Evolutionary conservation across 148 eudicot genomes (phyloP), one percentile per base, ranked within the genome.

Genomic region (Agrostemma githago): DNA sequence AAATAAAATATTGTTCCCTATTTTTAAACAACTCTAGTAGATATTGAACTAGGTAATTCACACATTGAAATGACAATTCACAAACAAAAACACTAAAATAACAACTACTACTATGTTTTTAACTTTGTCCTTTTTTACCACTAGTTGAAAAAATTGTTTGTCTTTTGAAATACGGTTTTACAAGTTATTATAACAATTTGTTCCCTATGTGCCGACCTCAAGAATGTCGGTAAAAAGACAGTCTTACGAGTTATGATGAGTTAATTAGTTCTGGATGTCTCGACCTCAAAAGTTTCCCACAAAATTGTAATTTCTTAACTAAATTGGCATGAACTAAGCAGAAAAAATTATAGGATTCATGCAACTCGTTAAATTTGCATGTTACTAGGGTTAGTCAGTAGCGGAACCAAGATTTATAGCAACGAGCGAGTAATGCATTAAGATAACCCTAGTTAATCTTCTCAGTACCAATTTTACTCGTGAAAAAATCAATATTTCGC

Each of bases 331-430:
- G 3, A 48, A 48, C 9, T 16, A 44, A 66, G 14, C 20, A 54
- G 51, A 66, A 5, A 46, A 48, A 43, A 67, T 51, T 53, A 53
- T 48, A 66, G 19, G 19, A 20, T 12, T 75, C 6, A 39, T 62
- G 53, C 10, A 56, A 71, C 75, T 77, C 74, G 70, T 71, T 14
- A 70, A 46, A 71, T 78, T 72, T 66, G 72, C 76, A 72, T 78
- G 80, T 78, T 48, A 15, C 54, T 48, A 4, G 54, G 54, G 8
- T 48, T 48, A n/a, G n/a, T n/a, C n/a, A n/a, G n/a, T n/a, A n/a
- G n/a, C n/a, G n/a, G n/a, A n/a, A n/a, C n/a, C n/a, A n/a, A n/a
- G n/a, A n/a, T n/a, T n/a, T n/a, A n/a, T n/a, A n/a, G n/a, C n/a
- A n/a, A n/a, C n/a, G n/a, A n/a, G n/a, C n/a, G n/a, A n/a, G n/a